A percentile compares a stretch with the other conserved stretches of the same genome.
phyloP scores from a whole-genome alignment of 148 eudicot genomes.

The Arctostaphylos glauca region DNA sequence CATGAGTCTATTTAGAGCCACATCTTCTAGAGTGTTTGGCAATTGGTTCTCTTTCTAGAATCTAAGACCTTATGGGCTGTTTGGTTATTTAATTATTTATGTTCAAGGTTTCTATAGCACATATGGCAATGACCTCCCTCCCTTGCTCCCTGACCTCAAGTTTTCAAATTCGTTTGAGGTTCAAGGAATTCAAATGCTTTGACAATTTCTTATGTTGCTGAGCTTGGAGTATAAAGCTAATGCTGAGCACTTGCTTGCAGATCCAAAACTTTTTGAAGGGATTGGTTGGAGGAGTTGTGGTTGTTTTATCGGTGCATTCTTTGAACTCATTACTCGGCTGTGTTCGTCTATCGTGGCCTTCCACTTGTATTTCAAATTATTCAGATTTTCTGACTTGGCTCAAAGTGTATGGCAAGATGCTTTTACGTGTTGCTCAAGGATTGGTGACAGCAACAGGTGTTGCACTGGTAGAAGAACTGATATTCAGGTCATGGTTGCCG shows the following conservation, averaged over 20 bases:
- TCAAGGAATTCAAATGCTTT: not conserved
- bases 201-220: not conserved
- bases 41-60: not conserved
- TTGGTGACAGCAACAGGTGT: constrained; percentile 60
- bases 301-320: constrained; percentile 63
- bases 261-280: constrained; percentile 57
- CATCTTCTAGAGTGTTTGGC: not conserved
- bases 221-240: not conserved
- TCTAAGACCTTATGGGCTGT: not conserved
- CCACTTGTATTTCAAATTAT: constrained; percentile 42
- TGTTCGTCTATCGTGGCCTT: constrained; percentile 58
- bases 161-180: not conserved
- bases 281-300: constrained; percentile 64
- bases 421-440: constrained; percentile 55
- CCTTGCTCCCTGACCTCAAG: not conserved
- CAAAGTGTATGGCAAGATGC: constrained; percentile 49
- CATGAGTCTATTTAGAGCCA: not conserved
- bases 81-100: not conserved
- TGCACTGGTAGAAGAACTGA: constrained; percentile 75
- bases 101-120: not conserved
- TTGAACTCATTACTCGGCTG: constrained; percentile 56
- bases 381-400: constrained; percentile 37
- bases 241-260: constrained; percentile 39
- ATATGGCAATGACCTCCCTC: not conserved
- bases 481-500: constrained; percentile 90